Conservation (phyloP, 495 filamentous ascomycete species). For the Daldinia bambusicola region DNA sequence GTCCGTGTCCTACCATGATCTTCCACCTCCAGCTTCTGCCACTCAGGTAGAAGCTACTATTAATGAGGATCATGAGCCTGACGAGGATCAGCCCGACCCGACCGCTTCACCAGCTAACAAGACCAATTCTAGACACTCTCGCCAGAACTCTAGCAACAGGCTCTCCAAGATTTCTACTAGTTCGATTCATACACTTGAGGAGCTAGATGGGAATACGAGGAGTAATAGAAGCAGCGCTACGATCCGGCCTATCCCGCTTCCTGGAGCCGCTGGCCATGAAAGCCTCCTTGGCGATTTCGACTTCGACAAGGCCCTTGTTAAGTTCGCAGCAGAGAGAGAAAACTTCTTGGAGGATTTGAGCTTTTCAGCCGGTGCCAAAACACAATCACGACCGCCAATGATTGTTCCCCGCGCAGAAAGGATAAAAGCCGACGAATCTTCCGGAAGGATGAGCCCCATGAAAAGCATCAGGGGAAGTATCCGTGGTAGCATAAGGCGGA, state of each 20-base stretch:
- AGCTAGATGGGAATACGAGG: constrained; percentile 67
- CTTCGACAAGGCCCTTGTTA: constrained; percentile 90
- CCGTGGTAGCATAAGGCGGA: constrained; percentile 82
- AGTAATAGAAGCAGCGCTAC: constrained; percentile 93
- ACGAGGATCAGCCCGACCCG: constrained; percentile 58
- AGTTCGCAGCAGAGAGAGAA: constrained; percentile 94
- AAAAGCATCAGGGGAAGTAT: constrained; percentile 62
- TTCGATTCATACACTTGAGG: constrained; percentile 73
- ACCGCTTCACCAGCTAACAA: constrained; percentile 55
- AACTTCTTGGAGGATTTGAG: constrained; percentile 92
- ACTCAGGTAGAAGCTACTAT: constrained; percentile 76
- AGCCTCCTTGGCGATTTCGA: constrained; percentile 70
- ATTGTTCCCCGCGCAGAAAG: constrained; percentile 81
- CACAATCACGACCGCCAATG: constrained; percentile 73
- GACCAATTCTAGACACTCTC: constrained; percentile 67
- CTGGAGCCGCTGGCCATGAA: constrained; percentile 48
- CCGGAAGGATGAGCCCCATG: constrained; percentile 59
- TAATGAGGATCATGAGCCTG: constrained; percentile 79
- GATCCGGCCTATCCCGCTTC: constrained; percentile 67
- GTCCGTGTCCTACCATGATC: constrained; percentile 70
- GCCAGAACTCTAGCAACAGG: constrained; percentile 72
- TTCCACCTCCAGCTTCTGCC: constrained; percentile 42
- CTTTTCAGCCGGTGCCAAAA: constrained; percentile 85
- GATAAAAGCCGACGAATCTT: constrained; percentile 78
- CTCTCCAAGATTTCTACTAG: constrained; percentile 70